Evolutionary conservation across 1,139 yeast genomes (phyloP), one percentile per base, ranked within the genome.

Genomic region (Lizanozyma gosingica): DNA sequence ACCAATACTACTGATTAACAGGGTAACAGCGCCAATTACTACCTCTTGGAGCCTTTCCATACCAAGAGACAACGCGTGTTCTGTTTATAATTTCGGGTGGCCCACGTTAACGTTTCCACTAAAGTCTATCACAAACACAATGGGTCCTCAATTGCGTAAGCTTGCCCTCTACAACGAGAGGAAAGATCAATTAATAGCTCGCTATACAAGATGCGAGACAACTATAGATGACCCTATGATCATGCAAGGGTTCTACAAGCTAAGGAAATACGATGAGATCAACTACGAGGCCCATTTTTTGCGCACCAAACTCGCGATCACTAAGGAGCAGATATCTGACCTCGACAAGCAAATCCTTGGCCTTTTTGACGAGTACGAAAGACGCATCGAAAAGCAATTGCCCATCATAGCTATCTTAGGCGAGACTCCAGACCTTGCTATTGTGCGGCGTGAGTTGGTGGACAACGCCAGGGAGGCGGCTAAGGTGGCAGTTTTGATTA

Each of bases 391-490:
- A 43, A 52, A 50, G 15, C 46, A 46, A 39, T 42, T 61, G 17
- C 60, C 59, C n/a, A 41, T 59, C 4, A 50, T 55, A 2, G 53
- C 53, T 14, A 45, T 63, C 17, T 44, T 51, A 15, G 45, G 49
- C 4, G 49, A 41, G 18, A 51, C 50, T n/a, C 60, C 56, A 2
- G 50, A 44, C 15, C 46, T 63, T 35, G 54, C 61, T 4, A 57
- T 59, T 15, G 44, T 60, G 14, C 51, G 68, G 39, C 52, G 65
- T 15, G 58, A 59, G 36, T 48, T 59, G 18, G 48, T 45, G 36
- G 66, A 62, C 37, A 63, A 56, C 44, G 65, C 67, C 4, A 44
- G 47, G 17, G 65, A 61, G 43, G 67, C 62, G 1, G 66, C 64
- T 2, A 55, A 53, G 40, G 45, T 63, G 6, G 48, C 56, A 2